phyloP scores from a whole-genome alignment of 1,284 basidiomycete genomes.

The Coriolopsis trogii region DNA sequence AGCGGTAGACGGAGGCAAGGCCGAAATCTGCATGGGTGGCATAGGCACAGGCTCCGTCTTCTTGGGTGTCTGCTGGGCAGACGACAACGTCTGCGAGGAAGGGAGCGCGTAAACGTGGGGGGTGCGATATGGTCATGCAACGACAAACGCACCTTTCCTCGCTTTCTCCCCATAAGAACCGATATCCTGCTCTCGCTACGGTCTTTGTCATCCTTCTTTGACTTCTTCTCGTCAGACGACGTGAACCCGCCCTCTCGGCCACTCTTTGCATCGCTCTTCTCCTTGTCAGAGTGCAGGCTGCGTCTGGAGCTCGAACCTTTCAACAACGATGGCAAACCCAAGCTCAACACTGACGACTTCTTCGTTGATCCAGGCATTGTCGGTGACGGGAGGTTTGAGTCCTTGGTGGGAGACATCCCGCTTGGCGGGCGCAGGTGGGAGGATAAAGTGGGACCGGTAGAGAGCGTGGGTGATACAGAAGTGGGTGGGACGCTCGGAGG shows the following conservation, averaged over 20 bases:
- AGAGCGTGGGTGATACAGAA: slow-evolving; percentile 56
- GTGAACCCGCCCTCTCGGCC: slow-evolving; percentile 43
- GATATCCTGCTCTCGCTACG: slow-evolving; percentile 85
- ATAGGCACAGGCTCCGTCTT: slow-evolving; percentile 68
- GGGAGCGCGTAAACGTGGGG: slow-evolving; percentile 7
- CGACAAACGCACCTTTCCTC: slow-evolving; percentile 79
- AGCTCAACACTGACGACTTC: slow-evolving; percentile 75
- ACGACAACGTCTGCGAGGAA: slow-evolving; percentile 82
- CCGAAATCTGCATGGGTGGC: slow-evolving; percentile 88
- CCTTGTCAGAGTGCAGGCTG: slow-evolving; percentile 69
- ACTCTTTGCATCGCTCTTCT: slow-evolving; percentile 57
- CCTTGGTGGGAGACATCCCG: slow-evolving; percentile 54
- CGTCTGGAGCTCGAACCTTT: slow-evolving; percentile 82
- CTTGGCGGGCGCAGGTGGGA: slow-evolving; percentile 42
- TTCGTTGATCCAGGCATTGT: slow-evolving; percentile 61
- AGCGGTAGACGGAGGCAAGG: slow-evolving; percentile 76
- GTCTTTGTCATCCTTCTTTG: slow-evolving; percentile 81
- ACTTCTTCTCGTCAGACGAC: slow-evolving; percentile 56
- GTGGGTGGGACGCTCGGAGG: slow-evolving; percentile 29
- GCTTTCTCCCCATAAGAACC: slow-evolving; percentile 84
- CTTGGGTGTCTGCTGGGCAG: slow-evolving; percentile 65
- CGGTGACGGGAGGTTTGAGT: slow-evolving; percentile 49
- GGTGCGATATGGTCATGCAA: slow-evolving; percentile 13
- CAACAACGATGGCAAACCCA: slow-evolving; percentile 80
- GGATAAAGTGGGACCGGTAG: slow-evolving; percentile 43